These are phyloP conservation scores for Linderina pennispora DNA, from an alignment of 192 early-diverging fungal genomes.

Conservation along the genomic window DNA sequence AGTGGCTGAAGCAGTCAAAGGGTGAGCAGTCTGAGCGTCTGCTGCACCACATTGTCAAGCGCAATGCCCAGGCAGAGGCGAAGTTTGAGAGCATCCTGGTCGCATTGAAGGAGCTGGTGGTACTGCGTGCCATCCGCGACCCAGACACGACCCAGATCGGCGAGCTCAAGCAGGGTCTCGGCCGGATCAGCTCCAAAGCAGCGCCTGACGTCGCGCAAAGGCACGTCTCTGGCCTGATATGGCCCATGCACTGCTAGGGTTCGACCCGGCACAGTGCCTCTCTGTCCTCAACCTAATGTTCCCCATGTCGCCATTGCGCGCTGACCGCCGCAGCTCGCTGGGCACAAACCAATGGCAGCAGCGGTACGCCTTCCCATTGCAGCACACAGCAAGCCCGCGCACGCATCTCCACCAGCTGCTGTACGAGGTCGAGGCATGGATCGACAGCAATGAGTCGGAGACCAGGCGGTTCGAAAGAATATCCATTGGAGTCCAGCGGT, in stretches of 20 bases:
- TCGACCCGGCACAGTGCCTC: conserved; percentile 20
- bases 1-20: conserved; percentile 11
- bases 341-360: conserved; percentile 3
- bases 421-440: conserved; percentile 38
- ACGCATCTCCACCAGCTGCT: conserved; percentile 31
- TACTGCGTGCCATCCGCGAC: conserved; percentile 18
- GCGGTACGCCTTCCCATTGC: conserved; percentile 30
- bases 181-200: neutral
- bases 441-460: conserved; percentile 17
- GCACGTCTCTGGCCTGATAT: neutral
- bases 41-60: conserved; percentile 39
- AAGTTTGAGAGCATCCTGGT: conserved; percentile 42
- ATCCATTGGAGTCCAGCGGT: neutral
- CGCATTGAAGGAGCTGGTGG: conserved; percentile 37
- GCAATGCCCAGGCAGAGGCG: conserved; percentile 31
- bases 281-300: conserved; percentile 42
- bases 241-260: neutral
- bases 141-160: conserved; percentile 2
- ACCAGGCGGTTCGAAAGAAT: neutral
- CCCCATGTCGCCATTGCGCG: conserved; percentile 14
- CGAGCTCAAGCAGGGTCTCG: conserved; percentile 7
- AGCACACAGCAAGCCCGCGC: conserved; percentile 32
- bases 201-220: neutral
- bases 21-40: conserved; percentile 40
- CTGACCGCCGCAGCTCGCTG: neutral